Percentiles rank a stretch among this genome's conserved stretches.
Evolutionary conservation across 345 rosid species (phyloP).

Genomic region (Corymbia maculata): DNA sequence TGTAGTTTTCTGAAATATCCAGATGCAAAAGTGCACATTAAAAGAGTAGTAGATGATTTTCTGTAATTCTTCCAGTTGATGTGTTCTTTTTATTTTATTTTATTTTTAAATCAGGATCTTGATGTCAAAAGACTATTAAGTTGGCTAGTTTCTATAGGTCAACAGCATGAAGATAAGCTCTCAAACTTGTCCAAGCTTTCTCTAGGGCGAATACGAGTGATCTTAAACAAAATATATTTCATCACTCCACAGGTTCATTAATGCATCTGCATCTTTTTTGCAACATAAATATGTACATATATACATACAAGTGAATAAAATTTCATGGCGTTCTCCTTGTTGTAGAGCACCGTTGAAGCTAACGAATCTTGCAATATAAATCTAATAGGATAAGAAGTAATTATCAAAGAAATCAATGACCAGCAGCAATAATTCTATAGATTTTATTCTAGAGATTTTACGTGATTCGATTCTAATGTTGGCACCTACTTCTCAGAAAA

Average conservation of each 20-base stretch:
- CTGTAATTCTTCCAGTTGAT: not conserved
- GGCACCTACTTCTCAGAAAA: not conserved
- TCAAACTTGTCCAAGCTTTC: not conserved
- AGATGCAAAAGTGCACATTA: not conserved
- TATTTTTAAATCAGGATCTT: not conserved
- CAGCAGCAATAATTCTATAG: not conserved
- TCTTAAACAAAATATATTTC: not conserved
- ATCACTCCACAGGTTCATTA: not conserved
- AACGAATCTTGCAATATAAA: not conserved
- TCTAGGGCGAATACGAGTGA: not conserved
- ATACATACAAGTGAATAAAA: not conserved
- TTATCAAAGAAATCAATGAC: not conserved
- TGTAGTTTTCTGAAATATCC: not conserved
- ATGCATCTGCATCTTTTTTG: not conserved
- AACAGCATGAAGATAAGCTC: not conserved
- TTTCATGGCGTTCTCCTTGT: not conserved
- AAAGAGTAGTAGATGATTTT: not conserved
- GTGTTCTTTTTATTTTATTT: not conserved
- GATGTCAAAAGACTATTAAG: not conserved
- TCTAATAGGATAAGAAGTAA: not conserved
- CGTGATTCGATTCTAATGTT: not conserved
- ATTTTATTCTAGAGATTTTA: not conserved
- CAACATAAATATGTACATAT: not conserved
- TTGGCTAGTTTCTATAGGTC: not conserved
- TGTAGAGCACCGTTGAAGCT: not conserved